Percentiles rank a stretch among this genome's conserved stretches.
These are phyloP conservation scores for Fusarium dimerum DNA, from an alignment of 2,329 filamentous ascomycete species.

Conservation along the genomic window DNA sequence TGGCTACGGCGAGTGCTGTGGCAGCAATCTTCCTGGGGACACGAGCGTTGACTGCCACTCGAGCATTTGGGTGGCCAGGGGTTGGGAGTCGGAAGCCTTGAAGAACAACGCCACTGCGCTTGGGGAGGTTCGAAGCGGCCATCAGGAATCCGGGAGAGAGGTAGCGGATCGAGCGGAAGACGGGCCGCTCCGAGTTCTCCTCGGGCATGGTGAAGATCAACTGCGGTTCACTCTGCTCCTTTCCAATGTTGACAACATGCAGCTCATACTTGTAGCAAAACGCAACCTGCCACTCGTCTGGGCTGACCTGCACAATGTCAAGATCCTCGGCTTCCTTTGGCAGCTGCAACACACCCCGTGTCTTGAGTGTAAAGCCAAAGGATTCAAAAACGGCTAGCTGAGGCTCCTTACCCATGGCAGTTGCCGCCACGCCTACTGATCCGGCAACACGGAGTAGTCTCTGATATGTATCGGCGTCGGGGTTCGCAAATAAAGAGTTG, in stretches of 20 bases:
- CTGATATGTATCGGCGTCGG: slow-evolving; percentile 58
- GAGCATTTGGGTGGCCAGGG: slow-evolving; percentile 40
- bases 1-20: slow-evolving; percentile 75
- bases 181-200: slow-evolving; percentile 48
- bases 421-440: slow-evolving; percentile 76
- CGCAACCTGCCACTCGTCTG: slow-evolving; percentile 68
- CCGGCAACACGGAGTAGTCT: slow-evolving; percentile 58
- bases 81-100: slow-evolving; percentile 57
- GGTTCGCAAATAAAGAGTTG: slow-evolving; percentile 52
- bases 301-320: slow-evolving; percentile 63
- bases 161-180: slow-evolving; percentile 61
- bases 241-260: slow-evolving; percentile 62
- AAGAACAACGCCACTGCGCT: slow-evolving; percentile 57
- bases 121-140: slow-evolving; percentile 59
- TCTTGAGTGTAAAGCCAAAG: slow-evolving; percentile 48
- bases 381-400: slow-evolving; percentile 80
- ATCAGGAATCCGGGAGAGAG: slow-evolving; percentile 59
- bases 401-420: slow-evolving; percentile 71
- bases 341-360: slow-evolving; percentile 52
- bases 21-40: slow-evolving; percentile 71
- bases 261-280: slow-evolving; percentile 80
- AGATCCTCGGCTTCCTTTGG: slow-evolving; percentile 65
- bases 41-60: slow-evolving; percentile 52
- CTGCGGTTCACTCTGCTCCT: slow-evolving; percentile 48
- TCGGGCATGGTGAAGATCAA: slow-evolving; percentile 59